Conservation (phyloP, 306 rosid genomes). For the Prunus mongolica region DNA sequence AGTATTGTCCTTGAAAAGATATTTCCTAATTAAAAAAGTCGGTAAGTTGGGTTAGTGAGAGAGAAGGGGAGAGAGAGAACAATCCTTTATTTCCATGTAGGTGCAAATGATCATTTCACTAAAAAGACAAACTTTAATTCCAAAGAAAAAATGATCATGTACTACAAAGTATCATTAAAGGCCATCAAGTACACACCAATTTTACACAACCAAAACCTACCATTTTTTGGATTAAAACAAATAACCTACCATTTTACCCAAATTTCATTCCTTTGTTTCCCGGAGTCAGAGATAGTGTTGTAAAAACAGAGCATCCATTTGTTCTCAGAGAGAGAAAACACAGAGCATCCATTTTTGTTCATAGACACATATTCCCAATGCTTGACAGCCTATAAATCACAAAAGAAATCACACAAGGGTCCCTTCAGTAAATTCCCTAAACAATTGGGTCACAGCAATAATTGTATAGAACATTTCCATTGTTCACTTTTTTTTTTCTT, state of each 20-base stretch:
- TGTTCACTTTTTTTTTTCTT: no score
- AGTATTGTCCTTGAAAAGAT: neutral
- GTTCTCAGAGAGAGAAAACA: neutral
- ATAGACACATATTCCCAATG: neutral
- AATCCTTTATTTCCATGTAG: neutral
- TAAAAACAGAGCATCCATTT: neutral
- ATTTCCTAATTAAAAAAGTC: neutral
- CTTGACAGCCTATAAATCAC: constrained; percentile 13
- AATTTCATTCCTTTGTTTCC: neutral
- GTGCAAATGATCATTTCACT: neutral
- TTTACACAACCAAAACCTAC: neutral
- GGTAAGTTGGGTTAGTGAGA: neutral
- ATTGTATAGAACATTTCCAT: neutral
- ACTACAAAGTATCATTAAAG: neutral
- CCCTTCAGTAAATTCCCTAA: constrained; percentile 11
- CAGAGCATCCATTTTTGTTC: neutral
- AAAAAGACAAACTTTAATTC: neutral
- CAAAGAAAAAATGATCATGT: neutral
- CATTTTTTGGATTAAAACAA: neutral
- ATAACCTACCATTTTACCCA: neutral
- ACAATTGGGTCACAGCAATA: constrained; percentile 7
- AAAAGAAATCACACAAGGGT: neutral
- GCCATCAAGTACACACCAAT: neutral
- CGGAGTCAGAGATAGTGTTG: neutral
- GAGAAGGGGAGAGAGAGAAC: neutral